Base-by-base conservation (phyloP, 495 filamentous ascomycete species). In the Lindgomyces ingoldianus region DNA sequence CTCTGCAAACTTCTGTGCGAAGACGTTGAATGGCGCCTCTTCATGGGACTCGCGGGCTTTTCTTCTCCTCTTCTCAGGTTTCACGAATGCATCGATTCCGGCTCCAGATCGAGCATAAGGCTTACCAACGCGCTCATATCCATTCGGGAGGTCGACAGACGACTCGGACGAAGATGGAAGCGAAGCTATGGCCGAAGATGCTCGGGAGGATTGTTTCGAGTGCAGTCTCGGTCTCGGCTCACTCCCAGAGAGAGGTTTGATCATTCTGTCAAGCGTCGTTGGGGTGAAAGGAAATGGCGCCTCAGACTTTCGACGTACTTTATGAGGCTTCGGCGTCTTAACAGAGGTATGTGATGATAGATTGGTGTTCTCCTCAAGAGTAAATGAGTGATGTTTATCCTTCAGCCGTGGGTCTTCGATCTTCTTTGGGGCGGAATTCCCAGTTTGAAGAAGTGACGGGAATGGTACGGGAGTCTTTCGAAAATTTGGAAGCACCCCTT, bases 21-120 rank as follows among this genome's bases (percentile, higher is more conserved):
- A 67, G 41, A 51, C 29, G 12, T 51, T 25, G 8, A 57, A 39
- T n/a, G 16, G 4, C 1, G 64, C 42, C 27, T 67, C 64, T 29
- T 61, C 42, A 41, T 67, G 64, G 6, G 41, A 49, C 46, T 67
- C 57, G 14, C 51, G 42, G 18, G 21, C 24, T 19, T 56, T 29
- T 24, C 56, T 53, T 12, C 36, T 48, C 18, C 30, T 42, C 1
- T 39, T 16, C 24, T 62, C 50, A 12, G 51, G 51, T 11, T 18
- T 24, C 4, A 30, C 41, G 51, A 64, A 64, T 3, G 60, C 50
- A n/a, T 64, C 60, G 3, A 51, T 45, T 9, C n/a, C 26, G 4
- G 53, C 60, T 16, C 51, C 46, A 12, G 62, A 65, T 42, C 62
- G 62, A 0, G 54, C 22, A 22, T 52, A 58, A 1, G 62, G 47